phyloP scores from a whole-genome alignment of 176 grass and related monocot species.

The Hyparrhenia diplandra region DNA sequence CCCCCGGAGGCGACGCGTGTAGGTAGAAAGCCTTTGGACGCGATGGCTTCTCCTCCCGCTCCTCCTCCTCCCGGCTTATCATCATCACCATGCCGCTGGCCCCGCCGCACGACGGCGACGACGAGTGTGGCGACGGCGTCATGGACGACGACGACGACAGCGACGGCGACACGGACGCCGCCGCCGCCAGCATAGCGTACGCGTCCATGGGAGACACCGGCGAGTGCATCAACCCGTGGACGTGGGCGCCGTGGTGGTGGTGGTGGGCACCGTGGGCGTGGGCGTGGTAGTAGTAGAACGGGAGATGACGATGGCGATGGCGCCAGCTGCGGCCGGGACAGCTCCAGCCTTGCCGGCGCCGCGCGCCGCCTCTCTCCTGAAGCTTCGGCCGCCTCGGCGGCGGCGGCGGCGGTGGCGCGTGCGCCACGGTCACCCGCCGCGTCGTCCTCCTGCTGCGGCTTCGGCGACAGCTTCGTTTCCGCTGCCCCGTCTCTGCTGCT shows the following conservation, averaged over 20 bases:
- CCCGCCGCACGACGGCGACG: slow-evolving; percentile 32
- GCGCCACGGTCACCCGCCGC: not conserved
- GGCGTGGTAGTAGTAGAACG: slow-evolving; percentile 39
- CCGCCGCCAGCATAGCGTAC: slow-evolving; percentile 1
- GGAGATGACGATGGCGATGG: not conserved
- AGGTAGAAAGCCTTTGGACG: slow-evolving; percentile 81
- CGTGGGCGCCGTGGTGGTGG: too few relatives aligned
- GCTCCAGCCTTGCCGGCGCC: slow-evolving; percentile 55
- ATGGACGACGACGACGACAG: slow-evolving; percentile 12
- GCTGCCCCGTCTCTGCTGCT: not conserved
- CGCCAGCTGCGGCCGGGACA: slow-evolving; percentile 28
- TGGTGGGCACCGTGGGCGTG: too few relatives aligned
- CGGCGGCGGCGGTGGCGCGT: not conserved
- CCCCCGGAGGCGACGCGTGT: slow-evolving; percentile 52
- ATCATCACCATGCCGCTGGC: slow-evolving; percentile 14
- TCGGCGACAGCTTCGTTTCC: not conserved
- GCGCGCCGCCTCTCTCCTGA: slow-evolving; percentile 60
- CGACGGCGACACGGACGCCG: not conserved
- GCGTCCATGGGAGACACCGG: slow-evolving; percentile 73
- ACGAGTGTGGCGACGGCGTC: slow-evolving; percentile 36
- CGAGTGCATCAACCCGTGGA: slow-evolving; percentile 28
- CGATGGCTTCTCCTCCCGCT: slow-evolving; percentile 73
- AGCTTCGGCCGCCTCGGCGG: slow-evolving; percentile 58
- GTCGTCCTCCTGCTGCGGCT: not conserved
- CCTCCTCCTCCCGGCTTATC: slow-evolving; percentile 55